Conservation (phyloP, 2,329 filamentous ascomycete genomes). For the Ophiobolus disseminans region DNA sequence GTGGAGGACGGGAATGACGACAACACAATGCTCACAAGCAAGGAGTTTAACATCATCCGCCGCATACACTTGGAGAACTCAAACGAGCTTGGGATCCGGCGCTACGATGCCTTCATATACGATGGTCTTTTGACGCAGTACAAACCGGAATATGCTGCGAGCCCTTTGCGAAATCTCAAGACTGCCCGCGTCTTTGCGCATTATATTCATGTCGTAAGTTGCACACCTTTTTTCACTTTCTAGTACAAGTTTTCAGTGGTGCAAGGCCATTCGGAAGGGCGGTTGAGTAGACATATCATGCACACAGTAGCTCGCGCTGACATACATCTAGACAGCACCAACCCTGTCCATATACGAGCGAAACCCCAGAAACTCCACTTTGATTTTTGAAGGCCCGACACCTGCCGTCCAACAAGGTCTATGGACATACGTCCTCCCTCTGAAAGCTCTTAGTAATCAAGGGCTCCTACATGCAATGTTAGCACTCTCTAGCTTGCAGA, state of each 20-base stretch:
- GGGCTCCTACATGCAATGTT: conserved; percentile 90
- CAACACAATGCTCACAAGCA: conserved; percentile 31
- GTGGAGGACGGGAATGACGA: conserved; percentile 27
- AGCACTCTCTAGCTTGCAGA: conserved; percentile 84
- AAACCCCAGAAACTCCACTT: conserved; percentile 74
- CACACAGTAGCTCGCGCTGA: conserved; percentile 18
- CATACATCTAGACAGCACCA: conserved; percentile 68
- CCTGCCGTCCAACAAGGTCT: conserved; percentile 46
- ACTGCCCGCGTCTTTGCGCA: conserved; percentile 88
- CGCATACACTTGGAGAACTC: conserved; percentile 46
- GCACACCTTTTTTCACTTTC: neutral
- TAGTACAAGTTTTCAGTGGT: neutral
- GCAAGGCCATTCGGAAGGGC: neutral
- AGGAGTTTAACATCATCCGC: conserved; percentile 48
- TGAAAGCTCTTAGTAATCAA: conserved; percentile 83
- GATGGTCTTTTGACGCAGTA: conserved; percentile 56
- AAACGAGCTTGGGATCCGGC: conserved; percentile 47
- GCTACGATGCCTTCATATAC: conserved; percentile 57
- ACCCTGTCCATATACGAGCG: conserved; percentile 88
- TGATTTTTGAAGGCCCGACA: conserved; percentile 63
- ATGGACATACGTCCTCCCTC: conserved; percentile 77
- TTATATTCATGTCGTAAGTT: conserved; percentile 74
- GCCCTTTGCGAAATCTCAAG: conserved; percentile 78
- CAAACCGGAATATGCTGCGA: conserved; percentile 56
- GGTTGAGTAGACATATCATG: neutral